phyloP scores from a whole-genome alignment of 257 asterid genomes.

The Lycium barbarum region DNA sequence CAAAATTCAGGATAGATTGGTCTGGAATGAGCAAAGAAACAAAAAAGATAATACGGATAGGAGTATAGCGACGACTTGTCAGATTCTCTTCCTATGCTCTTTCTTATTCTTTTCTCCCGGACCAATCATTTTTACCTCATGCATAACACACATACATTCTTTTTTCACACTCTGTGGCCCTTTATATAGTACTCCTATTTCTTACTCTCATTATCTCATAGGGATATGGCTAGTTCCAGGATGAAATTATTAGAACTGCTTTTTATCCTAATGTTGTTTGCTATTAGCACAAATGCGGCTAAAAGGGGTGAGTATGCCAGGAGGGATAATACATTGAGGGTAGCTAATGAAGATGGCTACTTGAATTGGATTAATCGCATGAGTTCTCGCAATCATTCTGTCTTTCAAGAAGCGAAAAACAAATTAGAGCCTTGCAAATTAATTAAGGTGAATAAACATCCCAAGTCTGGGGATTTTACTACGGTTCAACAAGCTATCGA shows the following conservation, averaged over 20 bases:
- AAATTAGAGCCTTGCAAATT: constrained; percentile 61
- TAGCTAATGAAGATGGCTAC: constrained; percentile 42
- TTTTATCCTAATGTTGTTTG: constrained; percentile 38
- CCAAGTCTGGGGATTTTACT: constrained; percentile 62
- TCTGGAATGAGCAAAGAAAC: constrained; percentile 17
- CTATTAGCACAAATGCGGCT: constrained; percentile 24
- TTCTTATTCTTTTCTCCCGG: constrained; percentile 26
- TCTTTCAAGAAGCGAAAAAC: constrained; percentile 59
- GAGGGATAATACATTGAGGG: not conserved
- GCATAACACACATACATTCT: not conserved
- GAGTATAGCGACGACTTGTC: constrained; percentile 52
- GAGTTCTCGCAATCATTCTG: constrained; percentile 61
- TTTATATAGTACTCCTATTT: not conserved
- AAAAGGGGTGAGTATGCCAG: not conserved
- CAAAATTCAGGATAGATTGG: constrained; percentile 29
- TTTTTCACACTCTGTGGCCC: not conserved
- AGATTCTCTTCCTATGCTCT: constrained; percentile 36
- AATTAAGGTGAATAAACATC: constrained; percentile 66
- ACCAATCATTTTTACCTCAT: constrained; percentile 34
- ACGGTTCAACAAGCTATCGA: constrained; percentile 63
- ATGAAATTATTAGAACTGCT: constrained; percentile 23
- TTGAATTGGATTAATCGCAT: constrained; percentile 64
- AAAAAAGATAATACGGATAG: constrained; percentile 39
- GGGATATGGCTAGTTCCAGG: not conserved
- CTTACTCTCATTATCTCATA: not conserved